Percentiles rank a stretch among this genome's conserved stretches.
These are phyloP conservation scores for Solanum medicagineum DNA, from an alignment of 257 asterid genomes.

Conservation along the genomic window DNA sequence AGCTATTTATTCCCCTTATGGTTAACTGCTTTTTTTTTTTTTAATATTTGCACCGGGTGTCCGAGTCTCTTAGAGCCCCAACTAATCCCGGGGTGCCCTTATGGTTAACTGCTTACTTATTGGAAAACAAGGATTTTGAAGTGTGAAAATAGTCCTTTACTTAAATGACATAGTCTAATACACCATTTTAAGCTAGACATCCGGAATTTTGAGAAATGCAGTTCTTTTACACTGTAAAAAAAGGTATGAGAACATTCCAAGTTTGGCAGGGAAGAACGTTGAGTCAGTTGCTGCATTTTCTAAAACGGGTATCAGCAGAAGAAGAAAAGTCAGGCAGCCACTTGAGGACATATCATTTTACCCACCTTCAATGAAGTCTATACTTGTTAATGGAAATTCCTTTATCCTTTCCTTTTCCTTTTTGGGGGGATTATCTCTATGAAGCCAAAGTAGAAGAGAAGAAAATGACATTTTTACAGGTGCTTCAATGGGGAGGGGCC, in stretches of 20 bases:
- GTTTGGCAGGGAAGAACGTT: too few species aligned
- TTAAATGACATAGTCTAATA: background rate
- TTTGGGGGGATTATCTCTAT: background rate
- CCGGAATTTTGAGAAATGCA: background rate
- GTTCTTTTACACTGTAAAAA: background rate
- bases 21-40: background rate
- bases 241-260: too few species aligned
- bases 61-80: too few species aligned
- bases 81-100: background rate
- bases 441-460: background rate
- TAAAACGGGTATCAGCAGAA: too few species aligned
- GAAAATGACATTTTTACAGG: background rate
- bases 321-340: too few species aligned
- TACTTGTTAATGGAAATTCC: too few species aligned
- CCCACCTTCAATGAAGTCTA: too few species aligned
- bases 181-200: background rate
- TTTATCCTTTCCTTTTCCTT: background rate
- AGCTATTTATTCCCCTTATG: background rate
- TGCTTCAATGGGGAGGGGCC: background rate
- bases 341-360: too few species aligned
- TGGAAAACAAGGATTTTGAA: background rate
- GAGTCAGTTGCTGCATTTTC: too few species aligned
- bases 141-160: background rate
- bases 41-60: too few species aligned
- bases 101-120: background rate